A percentile compares a stretch with the other conserved stretches of the same genome.
These are phyloP conservation scores for Syzygium jambos DNA, from an alignment of 345 rosid genomes.

Conservation along the genomic window DNA sequence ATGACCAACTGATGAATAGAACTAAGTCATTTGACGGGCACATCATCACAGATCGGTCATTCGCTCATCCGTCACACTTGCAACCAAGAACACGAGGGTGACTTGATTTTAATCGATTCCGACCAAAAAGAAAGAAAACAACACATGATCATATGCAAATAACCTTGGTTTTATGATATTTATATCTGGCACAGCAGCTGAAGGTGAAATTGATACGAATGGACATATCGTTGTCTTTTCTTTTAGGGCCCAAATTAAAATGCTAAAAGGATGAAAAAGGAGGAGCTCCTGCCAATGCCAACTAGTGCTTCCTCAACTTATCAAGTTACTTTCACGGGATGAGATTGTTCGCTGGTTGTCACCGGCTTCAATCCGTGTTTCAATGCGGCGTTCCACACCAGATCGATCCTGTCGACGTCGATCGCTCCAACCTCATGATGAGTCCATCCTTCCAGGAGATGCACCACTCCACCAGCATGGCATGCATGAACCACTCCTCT, in stretches of 20 bases:
- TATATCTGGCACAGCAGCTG: not conserved
- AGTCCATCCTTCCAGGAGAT: constrained; percentile 75
- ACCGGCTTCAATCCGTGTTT: constrained; percentile 66
- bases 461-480: constrained; percentile 98
- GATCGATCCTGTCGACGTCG: constrained; percentile 77
- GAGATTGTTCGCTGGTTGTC: constrained; percentile 1
- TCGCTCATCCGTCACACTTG: not conserved
- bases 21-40: not conserved
- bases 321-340: not conserved
- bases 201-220: not conserved
- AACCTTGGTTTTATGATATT: not conserved
- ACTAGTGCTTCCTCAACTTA: not conserved
- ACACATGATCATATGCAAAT: not conserved
- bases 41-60: not conserved
- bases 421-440: constrained; percentile 97
- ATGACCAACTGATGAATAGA: not conserved
- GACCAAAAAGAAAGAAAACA: not conserved
- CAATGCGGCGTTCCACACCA: constrained; percentile 90
- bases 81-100: not conserved
- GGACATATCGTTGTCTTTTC: not conserved
- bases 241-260: not conserved
- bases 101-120: not conserved
- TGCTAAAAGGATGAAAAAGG: not conserved
- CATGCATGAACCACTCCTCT: constrained; percentile 98
- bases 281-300: not conserved